Conservation (phyloP, 2,329 filamentous ascomycete species). For the Phialemoniopsis sp. region DNA sequence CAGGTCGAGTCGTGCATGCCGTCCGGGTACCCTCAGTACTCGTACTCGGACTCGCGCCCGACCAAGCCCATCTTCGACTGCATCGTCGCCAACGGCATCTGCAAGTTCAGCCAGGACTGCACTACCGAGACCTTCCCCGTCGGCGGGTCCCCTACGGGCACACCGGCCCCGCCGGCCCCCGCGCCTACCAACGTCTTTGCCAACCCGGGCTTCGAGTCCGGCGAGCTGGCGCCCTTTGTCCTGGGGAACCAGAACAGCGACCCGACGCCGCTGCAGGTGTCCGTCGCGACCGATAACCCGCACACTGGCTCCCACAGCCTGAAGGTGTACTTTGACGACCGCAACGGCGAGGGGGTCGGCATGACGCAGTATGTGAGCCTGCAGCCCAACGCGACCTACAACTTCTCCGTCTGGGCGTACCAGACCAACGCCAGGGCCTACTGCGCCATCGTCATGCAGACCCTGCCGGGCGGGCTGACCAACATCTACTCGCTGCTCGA, state of each 20-base stretch:
- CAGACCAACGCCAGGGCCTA: neutral
- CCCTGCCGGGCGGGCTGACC: too few relatives aligned
- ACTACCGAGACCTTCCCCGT: neutral
- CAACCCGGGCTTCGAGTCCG: neutral
- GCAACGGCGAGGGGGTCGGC: neutral
- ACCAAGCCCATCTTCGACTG: neutral
- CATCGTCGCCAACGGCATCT: neutral
- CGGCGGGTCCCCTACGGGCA: neutral
- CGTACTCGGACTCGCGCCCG: too few relatives aligned
- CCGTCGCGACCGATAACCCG: neutral
- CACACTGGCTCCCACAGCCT: neutral
- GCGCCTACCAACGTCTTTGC: neutral
- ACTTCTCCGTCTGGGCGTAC: neutral
- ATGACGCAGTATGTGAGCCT: neutral
- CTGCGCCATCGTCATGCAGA: neutral
- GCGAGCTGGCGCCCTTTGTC: too few relatives aligned
- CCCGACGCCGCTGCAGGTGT: too few relatives aligned
- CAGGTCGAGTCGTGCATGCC: neutral
- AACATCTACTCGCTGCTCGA: neutral
- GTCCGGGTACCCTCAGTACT: too few relatives aligned
- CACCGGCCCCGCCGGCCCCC: neutral
- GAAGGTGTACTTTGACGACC: neutral
- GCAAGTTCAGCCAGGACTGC: neutral
- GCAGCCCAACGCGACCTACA: neutral
- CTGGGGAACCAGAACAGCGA: too few relatives aligned